Evolutionary conservation across 176 grass and related monocot genomes (phyloP), one percentile per base, ranked within the genome.

Genomic region (Thalia dealbata): DNA sequence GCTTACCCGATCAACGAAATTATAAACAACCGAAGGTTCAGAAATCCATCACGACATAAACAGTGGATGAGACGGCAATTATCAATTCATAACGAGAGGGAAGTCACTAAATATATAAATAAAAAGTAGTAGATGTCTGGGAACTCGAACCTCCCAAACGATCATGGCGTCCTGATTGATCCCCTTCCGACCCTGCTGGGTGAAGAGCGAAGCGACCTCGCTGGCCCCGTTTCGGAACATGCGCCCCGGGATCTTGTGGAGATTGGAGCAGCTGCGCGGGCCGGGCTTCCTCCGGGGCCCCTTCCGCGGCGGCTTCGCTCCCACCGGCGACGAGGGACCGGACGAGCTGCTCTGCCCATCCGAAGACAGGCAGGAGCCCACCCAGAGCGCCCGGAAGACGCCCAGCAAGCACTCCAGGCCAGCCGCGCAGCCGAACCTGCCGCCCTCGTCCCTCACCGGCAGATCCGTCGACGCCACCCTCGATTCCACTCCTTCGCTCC

Each of bases 91-190:
- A 9, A 5, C 6, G 64, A 77, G 56, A 38, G 24, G 76, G 26
- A 26, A 76, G 61, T 42, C 7, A 48, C 45, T 48, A 48, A 13
- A 48, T 48, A 48, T 48, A 35, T 54, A 61, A 61, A 21, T 11
- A 81, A 68, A 56, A 67, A n/a, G n/a, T 50, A 45, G 41, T 45
- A 9, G 26, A 18, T 67, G 22, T 52, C 10, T 68, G 51, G 7
- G 9, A 75, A 64, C 14, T 5, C 64, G 26, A 84, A 96, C 89
- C 92, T 96, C 84, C 82, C 84, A 80, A 52, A 92, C 78, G 67
- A 96, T 68, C 92, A 96, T 96, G 78, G 92, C 92, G 54, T 96
- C 92, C 82, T 96, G 92, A 75, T 96, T 96, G 27, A 85, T 75
- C 28, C 92, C 92, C 75, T 96, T 96, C 86, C 83, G 87, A n/a